A percentile compares a stretch with the other conserved stretches of the same genome.
Conservation (phyloP, 2,329 filamentous ascomycete genomes). For the Diaporthe vexans region DNA sequence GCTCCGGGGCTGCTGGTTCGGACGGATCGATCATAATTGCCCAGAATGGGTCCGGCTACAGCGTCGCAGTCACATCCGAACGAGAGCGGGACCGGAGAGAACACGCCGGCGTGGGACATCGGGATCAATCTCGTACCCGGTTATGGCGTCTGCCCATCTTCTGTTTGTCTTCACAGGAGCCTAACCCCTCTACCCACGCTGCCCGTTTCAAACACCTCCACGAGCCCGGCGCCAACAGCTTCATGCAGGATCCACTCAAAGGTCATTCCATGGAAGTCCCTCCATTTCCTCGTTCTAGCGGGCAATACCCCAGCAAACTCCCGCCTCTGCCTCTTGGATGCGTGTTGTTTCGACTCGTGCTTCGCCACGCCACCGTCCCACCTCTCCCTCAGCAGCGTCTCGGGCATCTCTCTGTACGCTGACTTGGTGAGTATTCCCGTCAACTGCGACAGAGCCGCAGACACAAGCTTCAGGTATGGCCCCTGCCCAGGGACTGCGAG, state of each 20-base stretch:
- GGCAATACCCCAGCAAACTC: slow-evolving; percentile 71
- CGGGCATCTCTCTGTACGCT: slow-evolving; percentile 73
- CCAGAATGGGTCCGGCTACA: slow-evolving; percentile 29
- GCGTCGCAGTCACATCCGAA: slow-evolving; percentile 29
- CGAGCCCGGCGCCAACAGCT: slow-evolving; percentile 76
- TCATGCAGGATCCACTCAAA: slow-evolving; percentile 82
- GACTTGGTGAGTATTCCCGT: slow-evolving; percentile 70
- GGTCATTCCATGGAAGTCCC: slow-evolving; percentile 75
- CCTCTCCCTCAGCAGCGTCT: slow-evolving; percentile 73
- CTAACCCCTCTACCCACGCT: slow-evolving; percentile 79
- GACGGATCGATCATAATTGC: slow-evolving; percentile 29
- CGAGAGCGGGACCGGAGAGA: slow-evolving; percentile 21
- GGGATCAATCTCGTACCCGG: neutral
- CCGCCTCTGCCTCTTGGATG: slow-evolving; percentile 64
- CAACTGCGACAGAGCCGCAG: slow-evolving; percentile 73
- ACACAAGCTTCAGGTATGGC: slow-evolving; percentile 75
- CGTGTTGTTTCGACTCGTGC: slow-evolving; percentile 59
- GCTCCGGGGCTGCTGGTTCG: slow-evolving; percentile 25
- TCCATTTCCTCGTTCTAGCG: slow-evolving; percentile 78
- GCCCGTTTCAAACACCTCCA: slow-evolving; percentile 82
- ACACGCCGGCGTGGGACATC: slow-evolving; percentile 9
- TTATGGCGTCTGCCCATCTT: neutral
- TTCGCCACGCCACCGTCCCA: slow-evolving; percentile 76
- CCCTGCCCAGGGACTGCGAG: slow-evolving; percentile 78
- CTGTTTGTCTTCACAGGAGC: slow-evolving; percentile 48